Base-by-base conservation (phyloP, 768 basidiomycete species). In the Amanita subjunquillea region DNA sequence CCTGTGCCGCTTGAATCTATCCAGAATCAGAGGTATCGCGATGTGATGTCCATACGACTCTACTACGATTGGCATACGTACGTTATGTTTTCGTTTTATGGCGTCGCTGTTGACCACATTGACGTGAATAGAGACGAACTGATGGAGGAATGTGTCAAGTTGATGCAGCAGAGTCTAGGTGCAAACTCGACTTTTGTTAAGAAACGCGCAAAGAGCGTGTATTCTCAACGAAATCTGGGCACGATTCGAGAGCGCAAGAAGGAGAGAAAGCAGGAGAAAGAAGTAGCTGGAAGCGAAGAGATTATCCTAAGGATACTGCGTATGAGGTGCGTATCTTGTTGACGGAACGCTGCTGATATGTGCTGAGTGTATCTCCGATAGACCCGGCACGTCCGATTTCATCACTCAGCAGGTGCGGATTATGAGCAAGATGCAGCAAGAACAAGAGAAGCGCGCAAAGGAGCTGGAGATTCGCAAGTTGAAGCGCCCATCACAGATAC, bases 31-130 rank as follows among this genome's bases (percentile, higher is more conserved):
- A 96, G 93, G 65, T 97, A 95, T 66, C 84, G 91, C 38, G 95
- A 96, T 58, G 78, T 93, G 22, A 65, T 93, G 50, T 90, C 90
- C 9, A 85, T 97, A 55, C 82, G 93, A 30, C 67, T 99, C 48
- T 98, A 96, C 69, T 97, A 99, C 61, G 96, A 99, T 63, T 94
- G 91, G 92, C 77, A 84, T 59, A 91, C 89, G 89, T 91, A 64
- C 50, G 87, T 63, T 4, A 32, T 22, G 9, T 36, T 34, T 22
- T 27, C 22, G 40, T 4, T 37, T 44, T 46, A 10, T 7, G 12
- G 22, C 2, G 8, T 46, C 49, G 47, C 32, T 12, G 50, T 29
- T 57, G 55, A 39, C 57, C 39, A 47, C 45, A 63, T 41, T 57
- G 37, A 25, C 30, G 20, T 4, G 49, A 51, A 20, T 57, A 90